Conservation (phyloP, 2,329 filamentous ascomycete species). For the Rasamsonia emersonii region DNA sequence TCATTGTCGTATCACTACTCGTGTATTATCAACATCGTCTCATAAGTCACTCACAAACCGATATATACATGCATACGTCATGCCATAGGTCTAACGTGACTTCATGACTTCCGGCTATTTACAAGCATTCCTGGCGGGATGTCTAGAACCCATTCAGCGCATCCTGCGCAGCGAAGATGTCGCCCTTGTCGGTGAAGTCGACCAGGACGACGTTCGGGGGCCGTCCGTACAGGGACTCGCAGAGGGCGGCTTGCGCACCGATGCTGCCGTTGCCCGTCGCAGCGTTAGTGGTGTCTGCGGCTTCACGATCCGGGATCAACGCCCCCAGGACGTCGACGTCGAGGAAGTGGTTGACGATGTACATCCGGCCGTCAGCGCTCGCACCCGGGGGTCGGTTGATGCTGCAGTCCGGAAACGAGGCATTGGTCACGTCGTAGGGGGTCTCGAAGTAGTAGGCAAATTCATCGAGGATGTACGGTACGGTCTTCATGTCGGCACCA, state of each 20-base stretch:
- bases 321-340: conserved; percentile 35
- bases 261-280: conserved; percentile 35
- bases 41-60: too few relatives aligned
- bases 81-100: too few relatives aligned
- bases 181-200: conserved; percentile 39
- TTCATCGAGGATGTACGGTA: conserved; percentile 36
- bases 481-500: conserved; percentile 27
- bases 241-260: conserved; percentile 32
- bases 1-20: too few relatives aligned
- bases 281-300: conserved; percentile 35
- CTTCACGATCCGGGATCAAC: conserved; percentile 33
- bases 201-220: conserved; percentile 36
- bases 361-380: conserved; percentile 34
- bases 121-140: not conserved
- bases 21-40: too few relatives aligned
- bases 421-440: conserved; percentile 33
- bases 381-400: conserved; percentile 36
- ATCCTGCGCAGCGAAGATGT: conserved; percentile 33
- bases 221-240: conserved; percentile 29
- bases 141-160: conserved; percentile 29
- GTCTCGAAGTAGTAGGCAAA: conserved; percentile 42
- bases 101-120: too few relatives aligned
- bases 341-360: conserved; percentile 42
- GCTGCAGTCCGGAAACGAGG: conserved; percentile 33
- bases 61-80: too few relatives aligned